Conservation (phyloP, 495 filamentous ascomycete genomes). For the Xylaria nigripes region DNA sequence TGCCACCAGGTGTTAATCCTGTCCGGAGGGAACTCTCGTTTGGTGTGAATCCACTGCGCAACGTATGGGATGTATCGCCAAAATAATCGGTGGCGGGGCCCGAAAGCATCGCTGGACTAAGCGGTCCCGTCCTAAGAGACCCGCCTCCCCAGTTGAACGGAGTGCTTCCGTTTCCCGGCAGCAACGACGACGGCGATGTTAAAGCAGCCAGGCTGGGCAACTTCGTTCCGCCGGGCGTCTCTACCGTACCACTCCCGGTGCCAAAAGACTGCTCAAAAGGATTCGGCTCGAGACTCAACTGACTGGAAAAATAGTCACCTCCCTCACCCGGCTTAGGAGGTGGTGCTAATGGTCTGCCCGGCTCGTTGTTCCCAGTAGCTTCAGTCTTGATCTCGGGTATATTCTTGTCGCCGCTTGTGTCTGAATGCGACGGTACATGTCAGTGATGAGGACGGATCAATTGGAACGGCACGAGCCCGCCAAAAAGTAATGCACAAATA, state of each 20-base stretch:
- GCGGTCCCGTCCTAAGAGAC: constrained; percentile 80
- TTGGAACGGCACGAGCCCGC: not conserved
- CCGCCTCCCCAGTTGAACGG: constrained; percentile 73
- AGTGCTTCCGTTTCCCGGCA: constrained; percentile 60
- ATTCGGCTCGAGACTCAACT: constrained; percentile 75
- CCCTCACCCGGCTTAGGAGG: constrained; percentile 66
- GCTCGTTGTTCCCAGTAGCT: constrained; percentile 27
- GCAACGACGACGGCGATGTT: constrained; percentile 76
- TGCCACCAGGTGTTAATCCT: constrained; percentile 88
- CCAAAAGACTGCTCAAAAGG: constrained; percentile 93
- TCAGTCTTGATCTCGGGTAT: constrained; percentile 33
- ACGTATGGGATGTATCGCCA: constrained; percentile 65
- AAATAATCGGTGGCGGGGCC: constrained; percentile 68
- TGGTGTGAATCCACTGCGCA: constrained; percentile 80
- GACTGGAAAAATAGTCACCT: constrained; percentile 56
- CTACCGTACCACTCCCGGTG: constrained; percentile 52
- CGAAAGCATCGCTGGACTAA: constrained; percentile 96
- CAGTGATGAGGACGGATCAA: constrained; percentile 16
- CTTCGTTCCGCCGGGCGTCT: constrained; percentile 83
- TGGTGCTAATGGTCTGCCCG: constrained; percentile 55
- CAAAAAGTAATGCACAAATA: not conserved
- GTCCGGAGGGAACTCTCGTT: constrained; percentile 94
- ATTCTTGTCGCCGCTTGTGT: constrained; percentile 29
- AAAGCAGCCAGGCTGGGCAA: constrained; percentile 86
- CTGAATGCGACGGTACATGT: constrained; percentile 17